Evolutionary conservation across 345 rosid species (phyloP).

Genomic region (Iberis pinnata): DNA sequence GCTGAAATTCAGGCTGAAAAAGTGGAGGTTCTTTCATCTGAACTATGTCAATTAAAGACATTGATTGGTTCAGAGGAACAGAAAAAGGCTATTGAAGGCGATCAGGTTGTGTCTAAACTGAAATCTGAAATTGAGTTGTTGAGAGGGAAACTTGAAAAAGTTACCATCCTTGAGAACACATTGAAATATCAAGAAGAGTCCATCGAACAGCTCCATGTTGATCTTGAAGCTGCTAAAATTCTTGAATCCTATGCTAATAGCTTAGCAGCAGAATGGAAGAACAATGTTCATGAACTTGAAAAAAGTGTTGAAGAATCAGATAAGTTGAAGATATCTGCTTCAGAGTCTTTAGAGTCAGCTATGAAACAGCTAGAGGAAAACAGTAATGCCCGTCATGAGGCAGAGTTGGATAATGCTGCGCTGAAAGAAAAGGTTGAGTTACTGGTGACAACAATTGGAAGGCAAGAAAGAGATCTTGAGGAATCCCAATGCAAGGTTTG

Average conservation of each 20-base stretch:
- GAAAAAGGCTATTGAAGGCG: conserved; percentile 37
- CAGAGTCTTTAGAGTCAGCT: conserved; percentile 64
- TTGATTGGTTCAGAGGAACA: conserved; percentile 56
- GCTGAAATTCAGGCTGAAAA: conserved; percentile 84
- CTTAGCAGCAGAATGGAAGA: conserved; percentile 59
- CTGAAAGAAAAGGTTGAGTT: conserved; percentile 70
- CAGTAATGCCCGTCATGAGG: conserved; percentile 57
- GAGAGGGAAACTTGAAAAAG: conserved; percentile 49
- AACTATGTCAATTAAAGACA: conserved; percentile 50
- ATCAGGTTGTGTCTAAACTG: conserved; percentile 44
- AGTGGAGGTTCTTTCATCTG: conserved; percentile 65
- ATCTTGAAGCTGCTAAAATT: conserved; percentile 83
- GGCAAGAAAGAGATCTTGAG: conserved; percentile 58
- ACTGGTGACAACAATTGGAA: conserved; percentile 53
- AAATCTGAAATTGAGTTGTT: conserved; percentile 48
- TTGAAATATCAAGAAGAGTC: conserved; percentile 51
- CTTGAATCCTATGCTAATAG: conserved; percentile 74
- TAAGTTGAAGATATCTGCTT: conserved; percentile 65
- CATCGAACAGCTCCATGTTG: conserved; percentile 73
- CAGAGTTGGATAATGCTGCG: conserved; percentile 44
- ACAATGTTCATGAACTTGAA: conserved; percentile 45
- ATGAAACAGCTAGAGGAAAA: conserved; percentile 64
- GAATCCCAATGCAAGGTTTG: conserved; percentile 41
- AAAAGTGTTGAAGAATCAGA: conserved; percentile 47
- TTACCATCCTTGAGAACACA: conserved; percentile 39